These are phyloP conservation scores for Russula earlei DNA, from an alignment of 768 basidiomycete species.

Conservation along the genomic window DNA sequence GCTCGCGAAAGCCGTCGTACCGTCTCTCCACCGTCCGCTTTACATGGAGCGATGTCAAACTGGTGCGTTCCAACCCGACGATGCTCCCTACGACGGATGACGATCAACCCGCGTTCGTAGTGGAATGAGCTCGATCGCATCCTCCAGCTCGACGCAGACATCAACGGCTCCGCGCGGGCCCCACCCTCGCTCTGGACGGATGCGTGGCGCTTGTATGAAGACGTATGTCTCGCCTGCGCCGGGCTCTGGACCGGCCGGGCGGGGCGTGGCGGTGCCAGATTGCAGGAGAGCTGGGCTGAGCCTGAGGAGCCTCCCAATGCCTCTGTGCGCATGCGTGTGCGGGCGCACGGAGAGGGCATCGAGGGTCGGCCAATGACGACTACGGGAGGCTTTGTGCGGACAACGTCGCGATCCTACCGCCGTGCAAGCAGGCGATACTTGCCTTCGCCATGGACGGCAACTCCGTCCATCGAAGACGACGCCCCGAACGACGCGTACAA, in stretches of 20 bases:
- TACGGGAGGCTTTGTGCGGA: not conserved
- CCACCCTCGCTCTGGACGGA: slow-evolving; percentile 44
- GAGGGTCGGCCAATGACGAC: slow-evolving; percentile 38
- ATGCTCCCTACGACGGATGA: not conserved
- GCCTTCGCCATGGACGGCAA: slow-evolving; percentile 22
- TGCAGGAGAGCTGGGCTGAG: slow-evolving; percentile 46
- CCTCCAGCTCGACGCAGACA: slow-evolving; percentile 40
- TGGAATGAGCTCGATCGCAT: slow-evolving; percentile 75
- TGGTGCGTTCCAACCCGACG: slow-evolving; percentile 35
- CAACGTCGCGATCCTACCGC: slow-evolving; percentile 8
- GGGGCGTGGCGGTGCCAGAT: slow-evolving; percentile 43
- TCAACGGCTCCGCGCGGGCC: not conserved
- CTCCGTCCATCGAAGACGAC: not conserved
- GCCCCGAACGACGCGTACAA: not conserved
- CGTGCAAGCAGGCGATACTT: slow-evolving; percentile 17
- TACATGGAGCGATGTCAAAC: slow-evolving; percentile 75
- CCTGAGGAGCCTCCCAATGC: slow-evolving; percentile 35
- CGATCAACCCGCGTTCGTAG: slow-evolving; percentile 28
- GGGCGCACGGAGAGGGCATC: slow-evolving; percentile 61
- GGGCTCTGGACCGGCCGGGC: slow-evolving; percentile 58
- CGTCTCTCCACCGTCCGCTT: slow-evolving; percentile 58
- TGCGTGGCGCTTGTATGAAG: slow-evolving; percentile 76
- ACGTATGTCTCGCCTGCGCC: slow-evolving; percentile 74
- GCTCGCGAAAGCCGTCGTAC: slow-evolving; percentile 35
- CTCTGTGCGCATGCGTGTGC: slow-evolving; percentile 34